Percentiles rank a stretch among this genome's conserved stretches.
phyloP scores from a whole-genome alignment of 129 eudicot genomes.

The Artemisia annua region DNA sequence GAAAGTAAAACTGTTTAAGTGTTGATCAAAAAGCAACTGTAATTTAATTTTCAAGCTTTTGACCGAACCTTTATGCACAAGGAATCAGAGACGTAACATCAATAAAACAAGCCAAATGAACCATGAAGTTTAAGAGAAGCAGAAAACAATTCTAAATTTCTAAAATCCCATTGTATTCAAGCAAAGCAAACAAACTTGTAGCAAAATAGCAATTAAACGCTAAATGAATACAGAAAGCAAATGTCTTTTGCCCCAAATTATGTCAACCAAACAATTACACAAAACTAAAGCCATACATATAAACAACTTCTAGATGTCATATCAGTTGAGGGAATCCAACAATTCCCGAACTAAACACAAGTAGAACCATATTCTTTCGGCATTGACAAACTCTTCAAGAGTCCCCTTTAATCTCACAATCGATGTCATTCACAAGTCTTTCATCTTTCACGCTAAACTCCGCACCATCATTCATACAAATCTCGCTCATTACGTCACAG shows the following conservation, averaged over 20 bases:
- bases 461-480: constrained; percentile 33
- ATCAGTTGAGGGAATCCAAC: background rate
- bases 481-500: constrained; percentile 60
- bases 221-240: background rate
- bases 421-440: constrained; percentile 47
- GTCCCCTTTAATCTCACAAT: constrained; percentile 48
- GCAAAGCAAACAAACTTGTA: too few relatives aligned
- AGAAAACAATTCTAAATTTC: too few relatives aligned
- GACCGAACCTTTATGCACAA: too few relatives aligned
- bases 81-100: too few relatives aligned
- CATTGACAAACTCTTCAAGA: constrained; percentile 41
- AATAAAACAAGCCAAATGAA: too few relatives aligned
- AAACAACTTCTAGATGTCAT: background rate
- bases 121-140: too few relatives aligned
- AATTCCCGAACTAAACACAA: background rate
- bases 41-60: too few relatives aligned
- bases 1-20: too few relatives aligned
- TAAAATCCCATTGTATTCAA: too few relatives aligned
- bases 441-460: background rate
- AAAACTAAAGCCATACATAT: too few relatives aligned
- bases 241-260: background rate
- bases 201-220: background rate
- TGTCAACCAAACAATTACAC: too few relatives aligned
- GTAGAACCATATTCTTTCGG: constrained; percentile 25
- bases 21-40: too few relatives aligned